phyloP scores from a whole-genome alignment of 768 basidiomycete genomes.

The Xanthoconium stramineum region DNA sequence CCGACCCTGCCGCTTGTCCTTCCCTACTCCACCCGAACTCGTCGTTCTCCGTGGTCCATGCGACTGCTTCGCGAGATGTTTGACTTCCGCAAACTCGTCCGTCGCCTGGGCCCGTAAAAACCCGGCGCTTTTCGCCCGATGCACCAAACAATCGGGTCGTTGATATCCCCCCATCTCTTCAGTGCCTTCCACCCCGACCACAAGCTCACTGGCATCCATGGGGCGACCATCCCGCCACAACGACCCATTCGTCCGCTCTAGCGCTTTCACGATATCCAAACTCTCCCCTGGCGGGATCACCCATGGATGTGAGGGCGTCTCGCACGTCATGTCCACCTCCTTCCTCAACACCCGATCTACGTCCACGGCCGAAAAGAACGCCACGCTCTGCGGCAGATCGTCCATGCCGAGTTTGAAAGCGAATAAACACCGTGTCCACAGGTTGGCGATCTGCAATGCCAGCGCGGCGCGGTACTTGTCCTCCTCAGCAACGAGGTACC shows the following conservation, averaged over 20 bases:
- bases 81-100: constrained; percentile 66
- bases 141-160: constrained; percentile 57
- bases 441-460: constrained; percentile 90
- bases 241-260: constrained; percentile 72
- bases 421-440: constrained; percentile 93
- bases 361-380: constrained; percentile 97
- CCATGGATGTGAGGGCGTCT: constrained; percentile 86
- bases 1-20: constrained; percentile 12
- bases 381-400: constrained; percentile 91
- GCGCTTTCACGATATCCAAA: constrained; percentile 61
- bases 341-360: constrained; percentile 88
- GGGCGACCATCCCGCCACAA: constrained; percentile 55
- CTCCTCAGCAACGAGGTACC: constrained; percentile 86
- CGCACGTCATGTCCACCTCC: constrained; percentile 94
- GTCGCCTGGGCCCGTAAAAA: constrained; percentile 81
- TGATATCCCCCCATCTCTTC: constrained; percentile 43
- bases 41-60: background rate
- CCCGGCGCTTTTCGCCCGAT: constrained; percentile 58
- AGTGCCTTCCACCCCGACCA: constrained; percentile 3
- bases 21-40: background rate
- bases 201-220: constrained; percentile 39
- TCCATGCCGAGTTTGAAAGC: constrained; percentile 94
- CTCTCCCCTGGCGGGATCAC: constrained; percentile 88
- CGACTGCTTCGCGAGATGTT: constrained; percentile 55
- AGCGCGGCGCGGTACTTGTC: constrained; percentile 90